Percentiles rank a stretch among this genome's conserved stretches.
Conservation (phyloP, 257 asterid species). For the Verbena officinalis region DNA sequence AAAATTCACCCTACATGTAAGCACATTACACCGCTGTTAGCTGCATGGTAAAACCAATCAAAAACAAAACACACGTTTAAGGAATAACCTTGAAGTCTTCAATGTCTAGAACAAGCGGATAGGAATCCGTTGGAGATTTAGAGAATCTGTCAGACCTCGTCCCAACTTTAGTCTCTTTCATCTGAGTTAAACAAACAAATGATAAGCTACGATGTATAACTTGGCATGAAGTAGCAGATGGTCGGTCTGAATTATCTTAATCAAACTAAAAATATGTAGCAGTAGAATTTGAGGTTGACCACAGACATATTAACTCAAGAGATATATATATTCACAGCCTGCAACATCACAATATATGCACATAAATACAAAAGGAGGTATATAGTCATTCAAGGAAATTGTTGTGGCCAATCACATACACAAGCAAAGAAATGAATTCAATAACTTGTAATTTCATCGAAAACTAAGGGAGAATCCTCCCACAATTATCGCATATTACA, state of each 20-base stretch:
- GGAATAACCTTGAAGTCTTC: slow-evolving; percentile 87
- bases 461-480: slow-evolving; percentile 5
- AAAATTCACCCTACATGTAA: slow-evolving; percentile 81
- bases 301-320: slow-evolving; percentile 25
- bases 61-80: slow-evolving; percentile 13
- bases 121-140: slow-evolving; percentile 55
- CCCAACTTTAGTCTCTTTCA: slow-evolving; percentile 78
- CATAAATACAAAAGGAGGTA: not conserved
- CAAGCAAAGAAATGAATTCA: not conserved
- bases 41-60: slow-evolving; percentile 21
- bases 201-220: slow-evolving; percentile 29
- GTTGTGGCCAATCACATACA: not conserved
- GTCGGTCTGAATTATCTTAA: slow-evolving; percentile 21
- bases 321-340: not conserved
- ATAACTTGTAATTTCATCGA: not conserved
- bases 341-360: not conserved
- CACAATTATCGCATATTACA: not conserved
- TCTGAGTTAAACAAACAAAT: slow-evolving; percentile 47
- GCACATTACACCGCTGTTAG: slow-evolving; percentile 27
- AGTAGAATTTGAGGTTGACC: slow-evolving; percentile 18
- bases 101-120: slow-evolving; percentile 82
- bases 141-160: slow-evolving; percentile 50
- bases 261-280: slow-evolving; percentile 7
- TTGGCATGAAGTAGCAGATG: slow-evolving; percentile 18
- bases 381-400: not conserved